phyloP scores from a whole-genome alignment of 257 asterid species.

The Nicotiana tabacum region DNA sequence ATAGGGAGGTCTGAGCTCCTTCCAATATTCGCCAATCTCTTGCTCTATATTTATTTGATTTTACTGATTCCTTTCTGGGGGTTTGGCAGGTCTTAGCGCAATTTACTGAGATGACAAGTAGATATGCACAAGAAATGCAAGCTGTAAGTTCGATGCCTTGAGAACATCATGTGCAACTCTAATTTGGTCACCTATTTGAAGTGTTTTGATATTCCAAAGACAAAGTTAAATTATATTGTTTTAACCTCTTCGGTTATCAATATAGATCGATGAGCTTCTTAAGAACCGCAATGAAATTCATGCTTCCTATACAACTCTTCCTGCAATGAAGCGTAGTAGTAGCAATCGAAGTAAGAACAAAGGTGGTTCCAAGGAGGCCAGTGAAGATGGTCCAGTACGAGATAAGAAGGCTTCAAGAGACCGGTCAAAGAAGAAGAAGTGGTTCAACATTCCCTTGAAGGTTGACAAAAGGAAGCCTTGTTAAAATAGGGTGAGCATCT shows the following conservation, averaged over 20 bases:
- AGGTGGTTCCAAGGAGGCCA: conserved; percentile 41
- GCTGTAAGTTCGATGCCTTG: conserved; percentile 45
- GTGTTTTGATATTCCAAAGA: background rate
- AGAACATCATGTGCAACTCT: background rate
- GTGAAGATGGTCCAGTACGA: conserved; percentile 45
- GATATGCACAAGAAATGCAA: conserved; percentile 94
- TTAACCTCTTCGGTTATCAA: background rate
- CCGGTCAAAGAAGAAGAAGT: conserved; percentile 66
- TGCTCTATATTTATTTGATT: background rate
- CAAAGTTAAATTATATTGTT: background rate
- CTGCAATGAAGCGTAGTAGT: conserved; percentile 58
- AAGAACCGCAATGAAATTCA: conserved; percentile 78
- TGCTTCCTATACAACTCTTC: conserved; percentile 63
- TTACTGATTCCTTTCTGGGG: conserved; percentile 15
- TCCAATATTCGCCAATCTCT: background rate
- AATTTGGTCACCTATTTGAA: background rate
- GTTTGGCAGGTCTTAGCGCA: conserved; percentile 75
- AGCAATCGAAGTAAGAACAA: conserved; percentile 67
- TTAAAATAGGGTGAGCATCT: conserved; percentile 25
- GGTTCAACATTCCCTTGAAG: conserved; percentile 82
- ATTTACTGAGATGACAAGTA: conserved; percentile 91
- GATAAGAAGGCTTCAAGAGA: conserved; percentile 56
- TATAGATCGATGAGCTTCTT: conserved; percentile 96
- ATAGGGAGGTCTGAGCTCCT: conserved; percentile 60
- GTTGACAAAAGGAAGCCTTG: conserved; percentile 88